phyloP scores from a whole-genome alignment of 352 stramenopile species.

The Globisporangium cederbergense region DNA sequence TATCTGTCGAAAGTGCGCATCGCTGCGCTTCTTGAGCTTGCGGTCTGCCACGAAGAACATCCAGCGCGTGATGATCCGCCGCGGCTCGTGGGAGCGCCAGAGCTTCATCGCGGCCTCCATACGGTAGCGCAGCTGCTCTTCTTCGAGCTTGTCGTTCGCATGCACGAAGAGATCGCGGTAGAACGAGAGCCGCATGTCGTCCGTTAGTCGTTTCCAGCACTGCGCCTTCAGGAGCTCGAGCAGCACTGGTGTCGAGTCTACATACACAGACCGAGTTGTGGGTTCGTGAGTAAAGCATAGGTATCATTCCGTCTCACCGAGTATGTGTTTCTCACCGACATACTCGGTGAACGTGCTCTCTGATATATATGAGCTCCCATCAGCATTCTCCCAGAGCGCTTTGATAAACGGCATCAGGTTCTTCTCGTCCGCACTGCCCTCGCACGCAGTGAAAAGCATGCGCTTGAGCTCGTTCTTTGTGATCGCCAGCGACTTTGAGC shows the following conservation, averaged over 20 bases:
- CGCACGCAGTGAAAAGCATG: conserved; percentile 38
- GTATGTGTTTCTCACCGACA: conserved; percentile 16
- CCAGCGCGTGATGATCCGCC: conserved; percentile 40
- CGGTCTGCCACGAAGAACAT: conserved; percentile 35
- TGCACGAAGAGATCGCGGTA: conserved; percentile 46
- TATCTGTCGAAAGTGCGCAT: conserved; percentile 24
- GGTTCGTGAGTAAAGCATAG: background rate
- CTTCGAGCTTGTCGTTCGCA: conserved; percentile 31
- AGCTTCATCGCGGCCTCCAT: conserved; percentile 35
- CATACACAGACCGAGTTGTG: too few species aligned
- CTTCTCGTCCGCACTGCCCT: conserved; percentile 34
- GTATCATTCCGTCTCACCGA: background rate
- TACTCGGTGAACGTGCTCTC: conserved; percentile 18
- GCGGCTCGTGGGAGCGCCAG: conserved; percentile 46
- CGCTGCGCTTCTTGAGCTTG: conserved; percentile 27
- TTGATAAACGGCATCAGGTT: conserved; percentile 31
- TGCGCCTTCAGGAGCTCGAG: conserved; percentile 27
- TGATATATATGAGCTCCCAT: conserved; percentile 9
- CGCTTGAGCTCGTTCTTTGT: conserved; percentile 24
- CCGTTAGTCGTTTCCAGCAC: conserved; percentile 52
- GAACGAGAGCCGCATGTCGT: conserved; percentile 54
- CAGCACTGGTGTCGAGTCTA: conserved; percentile 18
- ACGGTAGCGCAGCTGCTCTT: conserved; percentile 30
- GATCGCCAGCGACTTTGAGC: conserved; percentile 11
- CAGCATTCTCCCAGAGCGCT: conserved; percentile 12